These are phyloP conservation scores for Mucor plumbeus DNA, from an alignment of 371 early-diverging fungal species.

Conservation along the genomic window DNA sequence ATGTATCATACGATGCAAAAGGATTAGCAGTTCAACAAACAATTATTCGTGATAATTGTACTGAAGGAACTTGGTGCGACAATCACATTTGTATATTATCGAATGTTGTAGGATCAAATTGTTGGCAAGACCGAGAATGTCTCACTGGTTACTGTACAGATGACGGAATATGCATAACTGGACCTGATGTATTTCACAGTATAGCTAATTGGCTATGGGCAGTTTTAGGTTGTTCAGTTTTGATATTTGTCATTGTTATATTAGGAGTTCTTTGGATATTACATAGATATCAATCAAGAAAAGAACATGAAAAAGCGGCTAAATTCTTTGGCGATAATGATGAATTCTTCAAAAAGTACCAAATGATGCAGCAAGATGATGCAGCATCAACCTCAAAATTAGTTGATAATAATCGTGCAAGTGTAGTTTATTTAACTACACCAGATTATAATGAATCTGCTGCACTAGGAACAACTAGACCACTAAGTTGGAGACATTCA, in stretches of 20 bases:
- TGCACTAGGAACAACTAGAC: slow-evolving; percentile 32
- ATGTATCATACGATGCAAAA: slow-evolving; percentile 34
- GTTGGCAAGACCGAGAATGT: slow-evolving; percentile 53
- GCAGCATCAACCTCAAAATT: not conserved
- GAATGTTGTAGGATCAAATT: slow-evolving; percentile 24
- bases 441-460: slow-evolving; percentile 31
- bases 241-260: slow-evolving; percentile 43
- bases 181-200: slow-evolving; percentile 49
- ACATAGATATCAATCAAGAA: slow-evolving; percentile 52
- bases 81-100: slow-evolving; percentile 31
- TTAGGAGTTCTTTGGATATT: slow-evolving; percentile 44
- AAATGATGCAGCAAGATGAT: slow-evolving; percentile 34
- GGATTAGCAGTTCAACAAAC: slow-evolving; percentile 37
- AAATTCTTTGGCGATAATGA: slow-evolving; percentile 54
- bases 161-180: slow-evolving; percentile 40
- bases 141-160: slow-evolving; percentile 46
- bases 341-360: slow-evolving; percentile 48
- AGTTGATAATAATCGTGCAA: slow-evolving; percentile 14
- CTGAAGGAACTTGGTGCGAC: slow-evolving; percentile 42
- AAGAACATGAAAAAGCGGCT: slow-evolving; percentile 46
- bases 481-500: slow-evolving; percentile 30
- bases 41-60: slow-evolving; percentile 57
- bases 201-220: slow-evolving; percentile 51
- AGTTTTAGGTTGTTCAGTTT: slow-evolving; percentile 35
- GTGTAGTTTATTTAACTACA: slow-evolving; percentile 25